These are phyloP conservation scores for Podospora pseudoanserina DNA, from an alignment of 495 filamentous ascomycete species.

Conservation along the genomic window DNA sequence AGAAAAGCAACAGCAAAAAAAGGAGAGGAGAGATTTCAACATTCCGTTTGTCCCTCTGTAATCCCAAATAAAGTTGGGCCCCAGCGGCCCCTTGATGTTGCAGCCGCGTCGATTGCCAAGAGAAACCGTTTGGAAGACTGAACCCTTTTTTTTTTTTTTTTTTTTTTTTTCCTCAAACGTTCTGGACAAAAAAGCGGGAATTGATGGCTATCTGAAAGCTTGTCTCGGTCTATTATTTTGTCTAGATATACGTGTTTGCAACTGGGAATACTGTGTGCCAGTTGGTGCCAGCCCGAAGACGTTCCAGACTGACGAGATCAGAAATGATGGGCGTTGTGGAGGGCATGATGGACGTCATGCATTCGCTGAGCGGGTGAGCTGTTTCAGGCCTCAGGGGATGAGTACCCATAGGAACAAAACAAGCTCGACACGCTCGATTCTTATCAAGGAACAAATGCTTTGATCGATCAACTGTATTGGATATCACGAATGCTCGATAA, in stretches of 20 bases:
- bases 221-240: too few species aligned
- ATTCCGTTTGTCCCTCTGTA: conserved; percentile 1
- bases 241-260: neutral
- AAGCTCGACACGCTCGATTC: neutral
- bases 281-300: neutral
- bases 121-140: neutral
- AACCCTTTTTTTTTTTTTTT: neutral
- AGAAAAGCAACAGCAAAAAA: neutral
- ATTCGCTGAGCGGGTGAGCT: neutral
- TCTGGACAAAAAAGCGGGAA: neutral
- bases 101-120: neutral
- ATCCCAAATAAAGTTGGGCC: neutral
- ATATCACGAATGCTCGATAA: neutral
- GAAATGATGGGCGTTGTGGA: neutral
- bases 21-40: neutral
- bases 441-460: neutral
- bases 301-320: neutral
- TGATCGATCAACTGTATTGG: neutral
- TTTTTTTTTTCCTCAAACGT: neutral
- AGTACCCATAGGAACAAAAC: neutral
- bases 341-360: neutral
- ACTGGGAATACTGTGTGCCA: neutral
- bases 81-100: neutral
- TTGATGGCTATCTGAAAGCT: too few species aligned
- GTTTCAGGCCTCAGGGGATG: conserved; percentile 5